These are phyloP conservation scores for Colletotrichum zoysiae DNA, from an alignment of 2,329 filamentous ascomycete genomes.

Conservation along the genomic window DNA sequence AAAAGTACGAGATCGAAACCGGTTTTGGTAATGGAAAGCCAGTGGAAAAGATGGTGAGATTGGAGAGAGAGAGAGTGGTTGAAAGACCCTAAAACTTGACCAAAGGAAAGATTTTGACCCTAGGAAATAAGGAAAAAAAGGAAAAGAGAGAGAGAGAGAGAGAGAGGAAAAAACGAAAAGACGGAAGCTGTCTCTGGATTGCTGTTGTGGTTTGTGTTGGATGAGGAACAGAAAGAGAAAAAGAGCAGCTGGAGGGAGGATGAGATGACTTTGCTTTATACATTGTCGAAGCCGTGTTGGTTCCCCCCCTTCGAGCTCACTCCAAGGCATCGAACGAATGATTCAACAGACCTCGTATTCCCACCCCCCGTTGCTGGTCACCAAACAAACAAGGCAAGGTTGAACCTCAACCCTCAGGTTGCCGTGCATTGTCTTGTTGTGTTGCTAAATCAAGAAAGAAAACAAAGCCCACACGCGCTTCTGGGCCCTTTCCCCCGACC, in stretches of 20 bases:
- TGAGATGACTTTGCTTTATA: conserved; percentile 32
- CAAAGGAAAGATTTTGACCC: conserved; percentile 40
- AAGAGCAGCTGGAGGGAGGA: background rate
- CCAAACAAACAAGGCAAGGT: background rate
- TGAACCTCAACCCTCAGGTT: background rate
- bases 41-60: conserved; percentile 38
- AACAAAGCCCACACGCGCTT: conserved; percentile 2
- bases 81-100: conserved; percentile 44
- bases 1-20: too few species aligned
- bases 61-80: conserved; percentile 42
- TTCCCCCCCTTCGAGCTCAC: background rate
- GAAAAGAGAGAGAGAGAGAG: conserved; percentile 43
- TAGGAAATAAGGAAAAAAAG: conserved; percentile 45
- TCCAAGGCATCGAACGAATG: background rate
- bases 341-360: background rate
- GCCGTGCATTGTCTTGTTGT: conserved; percentile 22
- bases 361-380: background rate
- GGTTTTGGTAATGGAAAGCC: background rate
- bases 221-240: conserved; percentile 2
- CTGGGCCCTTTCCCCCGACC: conserved; percentile 6
- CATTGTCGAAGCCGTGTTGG: background rate
- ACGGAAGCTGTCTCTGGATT: conserved; percentile 40
- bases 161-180: conserved; percentile 46
- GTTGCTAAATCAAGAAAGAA: conserved; percentile 37
- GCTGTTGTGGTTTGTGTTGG: conserved; percentile 33